Conservation (phyloP, 1,284 basidiomycete species). For the Ustilago loliicola region DNA sequence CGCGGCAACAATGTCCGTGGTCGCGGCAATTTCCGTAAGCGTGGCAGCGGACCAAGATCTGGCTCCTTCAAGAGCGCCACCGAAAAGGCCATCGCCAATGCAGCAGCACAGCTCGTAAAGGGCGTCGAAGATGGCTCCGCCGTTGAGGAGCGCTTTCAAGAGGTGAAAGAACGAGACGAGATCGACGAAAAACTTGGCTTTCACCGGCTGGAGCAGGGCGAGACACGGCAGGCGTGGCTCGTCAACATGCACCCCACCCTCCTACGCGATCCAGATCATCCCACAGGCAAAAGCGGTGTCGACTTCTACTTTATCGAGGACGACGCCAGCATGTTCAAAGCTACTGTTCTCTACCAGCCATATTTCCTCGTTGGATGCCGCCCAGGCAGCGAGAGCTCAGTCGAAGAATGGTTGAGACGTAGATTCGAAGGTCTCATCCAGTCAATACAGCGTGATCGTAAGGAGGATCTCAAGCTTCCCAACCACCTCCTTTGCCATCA, state of each 20-base stretch:
- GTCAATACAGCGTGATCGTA: constrained; percentile 80
- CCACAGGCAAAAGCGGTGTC: constrained; percentile 77
- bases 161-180: constrained; percentile 76
- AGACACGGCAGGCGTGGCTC: constrained; percentile 78
- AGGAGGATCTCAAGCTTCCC: constrained; percentile 94
- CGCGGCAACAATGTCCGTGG: constrained; percentile 43
- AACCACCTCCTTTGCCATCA: constrained; percentile 95
- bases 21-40: constrained; percentile 51
- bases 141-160: constrained; percentile 67
- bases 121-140: constrained; percentile 64
- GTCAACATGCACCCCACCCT: constrained; percentile 99
- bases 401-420: constrained; percentile 96
- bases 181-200: constrained; percentile 96
- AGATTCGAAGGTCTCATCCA: constrained; percentile 89
- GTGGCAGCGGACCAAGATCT: constrained; percentile 43
- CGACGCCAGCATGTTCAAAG: constrained; percentile 96
- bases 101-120: constrained; percentile 51
- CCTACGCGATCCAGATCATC: constrained; percentile 77
- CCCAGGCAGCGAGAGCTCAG: constrained; percentile 85
- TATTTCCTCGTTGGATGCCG: constrained; percentile 91
- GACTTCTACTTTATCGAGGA: constrained; percentile 99
- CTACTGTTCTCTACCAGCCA: constrained; percentile 90
- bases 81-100: constrained; percentile 53
- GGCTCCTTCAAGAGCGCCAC: constrained; percentile 47
- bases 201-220: constrained; percentile 66